Conservation (phyloP, 202 grass and related monocot species). For the Zoysia matrella region DNA sequence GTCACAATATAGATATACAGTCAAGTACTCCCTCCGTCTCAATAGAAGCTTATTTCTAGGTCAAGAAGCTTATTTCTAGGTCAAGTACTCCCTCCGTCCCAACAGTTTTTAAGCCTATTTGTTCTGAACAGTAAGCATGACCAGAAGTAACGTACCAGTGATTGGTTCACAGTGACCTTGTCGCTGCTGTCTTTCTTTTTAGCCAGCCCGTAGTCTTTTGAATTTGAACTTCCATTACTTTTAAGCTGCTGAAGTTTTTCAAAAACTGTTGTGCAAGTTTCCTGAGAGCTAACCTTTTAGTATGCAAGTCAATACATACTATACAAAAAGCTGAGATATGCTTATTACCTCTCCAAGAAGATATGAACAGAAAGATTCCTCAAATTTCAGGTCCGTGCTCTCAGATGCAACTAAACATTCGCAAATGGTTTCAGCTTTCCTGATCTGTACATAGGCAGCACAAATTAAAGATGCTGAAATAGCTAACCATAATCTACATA, state of each 20-base stretch:
- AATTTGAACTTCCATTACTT: constrained; percentile 64
- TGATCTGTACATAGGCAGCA: constrained; percentile 63
- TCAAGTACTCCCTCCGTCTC: background rate
- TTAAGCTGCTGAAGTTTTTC: constrained; percentile 89
- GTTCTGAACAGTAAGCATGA: background rate
- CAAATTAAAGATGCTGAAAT: constrained; percentile 31
- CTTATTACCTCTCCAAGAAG: constrained; percentile 92
- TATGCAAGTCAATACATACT: constrained; percentile 31
- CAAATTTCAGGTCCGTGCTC: constrained; percentile 80
- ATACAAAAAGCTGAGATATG: constrained; percentile 23
- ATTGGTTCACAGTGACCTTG: constrained; percentile 68
- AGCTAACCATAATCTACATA: background rate
- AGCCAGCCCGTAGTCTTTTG: constrained; percentile 56
- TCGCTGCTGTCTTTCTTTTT: constrained; percentile 64
- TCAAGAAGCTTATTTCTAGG: too few relatives aligned
- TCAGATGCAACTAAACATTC: constrained; percentile 88
- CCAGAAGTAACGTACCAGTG: constrained; percentile 69
- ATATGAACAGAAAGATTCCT: constrained; percentile 86
- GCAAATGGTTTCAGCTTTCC: constrained; percentile 85
- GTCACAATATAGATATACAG: background rate
- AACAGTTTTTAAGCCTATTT: background rate
- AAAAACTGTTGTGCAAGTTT: constrained; percentile 61
- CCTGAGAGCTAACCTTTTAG: constrained; percentile 60
- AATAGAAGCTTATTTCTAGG: too few relatives aligned
- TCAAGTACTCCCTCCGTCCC: too few relatives aligned